A percentile compares a stretch with the other conserved stretches of the same genome.
phyloP scores from a whole-genome alignment of 192 early-diverging fungal species.

The Phycomyces nitens region DNA sequence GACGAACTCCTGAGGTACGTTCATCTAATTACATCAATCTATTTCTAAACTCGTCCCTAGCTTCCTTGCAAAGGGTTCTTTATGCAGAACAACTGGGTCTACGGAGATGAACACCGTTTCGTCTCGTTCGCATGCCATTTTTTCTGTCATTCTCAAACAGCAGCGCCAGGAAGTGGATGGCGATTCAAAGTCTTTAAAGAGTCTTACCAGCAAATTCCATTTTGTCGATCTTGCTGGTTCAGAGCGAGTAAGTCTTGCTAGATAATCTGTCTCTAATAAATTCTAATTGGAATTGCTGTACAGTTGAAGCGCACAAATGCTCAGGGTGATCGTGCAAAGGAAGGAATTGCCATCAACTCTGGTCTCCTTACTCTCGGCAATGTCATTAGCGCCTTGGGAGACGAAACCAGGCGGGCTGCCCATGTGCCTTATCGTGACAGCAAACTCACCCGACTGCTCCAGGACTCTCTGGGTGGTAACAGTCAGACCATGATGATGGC shows the following conservation, averaged over 20 bases:
- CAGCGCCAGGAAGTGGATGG: conserved; percentile 43
- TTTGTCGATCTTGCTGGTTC: conserved; percentile 99
- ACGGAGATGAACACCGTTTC: conserved; percentile 95
- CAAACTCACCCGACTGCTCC: conserved; percentile 95
- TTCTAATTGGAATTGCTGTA: too few species aligned
- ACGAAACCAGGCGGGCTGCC: conserved; percentile 53
- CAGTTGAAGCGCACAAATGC: conserved; percentile 88
- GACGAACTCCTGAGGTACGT: conserved; percentile 58
- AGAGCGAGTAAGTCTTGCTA: conserved; percentile 58
- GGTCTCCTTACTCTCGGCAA: conserved; percentile 93
- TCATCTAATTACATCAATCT: too few species aligned
- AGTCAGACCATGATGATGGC: conserved; percentile 91
- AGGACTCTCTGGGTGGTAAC: conserved; percentile 94
- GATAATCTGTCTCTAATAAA: not conserved
- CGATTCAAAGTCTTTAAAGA: conserved; percentile 16
- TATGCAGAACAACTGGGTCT: conserved; percentile 70
- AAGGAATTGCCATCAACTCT: conserved; percentile 96
- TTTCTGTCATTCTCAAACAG: conserved; percentile 84
- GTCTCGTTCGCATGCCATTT: conserved; percentile 96
- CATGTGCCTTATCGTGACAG: conserved; percentile 96
- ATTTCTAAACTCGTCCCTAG: conserved; percentile 22
- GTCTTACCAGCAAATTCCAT: conserved; percentile 72
- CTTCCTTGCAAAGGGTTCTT: conserved; percentile 50
- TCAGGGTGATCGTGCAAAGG: conserved; percentile 88
- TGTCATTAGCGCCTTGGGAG: conserved; percentile 92